These are phyloP conservation scores for Apophysomyces ossiformis DNA, from an alignment of 371 early-diverging fungal species.

Conservation along the genomic window DNA sequence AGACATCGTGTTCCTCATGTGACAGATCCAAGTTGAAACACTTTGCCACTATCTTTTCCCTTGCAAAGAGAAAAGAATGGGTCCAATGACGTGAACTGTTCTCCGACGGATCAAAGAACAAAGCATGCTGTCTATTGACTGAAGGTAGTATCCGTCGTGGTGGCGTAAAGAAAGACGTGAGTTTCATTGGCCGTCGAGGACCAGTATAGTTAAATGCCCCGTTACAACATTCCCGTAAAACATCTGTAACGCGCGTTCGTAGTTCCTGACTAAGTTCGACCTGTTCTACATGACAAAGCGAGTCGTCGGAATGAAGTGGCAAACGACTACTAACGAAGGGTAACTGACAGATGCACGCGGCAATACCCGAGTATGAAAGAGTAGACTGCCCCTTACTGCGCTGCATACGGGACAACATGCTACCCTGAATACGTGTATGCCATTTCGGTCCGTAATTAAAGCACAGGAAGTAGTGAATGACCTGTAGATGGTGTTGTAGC, in stretches of 20 bases:
- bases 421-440: constrained; percentile 32
- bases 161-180: constrained; percentile 29
- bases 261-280: constrained; percentile 50
- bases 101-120: neutral
- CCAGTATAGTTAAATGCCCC: constrained; percentile 15
- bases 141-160: constrained; percentile 20
- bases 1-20: constrained; percentile 16
- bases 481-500: constrained; percentile 40
- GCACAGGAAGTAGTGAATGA: constrained; percentile 41
- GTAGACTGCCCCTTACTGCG: constrained; percentile 13
- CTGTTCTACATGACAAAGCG: constrained; percentile 41
- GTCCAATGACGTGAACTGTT: constrained; percentile 25
- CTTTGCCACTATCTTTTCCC: constrained; percentile 43
- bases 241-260: constrained; percentile 27
- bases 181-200: constrained; percentile 15
- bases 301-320: constrained; percentile 26
- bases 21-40: constrained; percentile 23
- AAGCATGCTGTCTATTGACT: constrained; percentile 6
- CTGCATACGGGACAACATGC: constrained; percentile 12
- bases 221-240: constrained; percentile 33
- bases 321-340: constrained; percentile 26
- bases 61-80: constrained; percentile 41
- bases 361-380: constrained; percentile 20
- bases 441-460: constrained; percentile 52
- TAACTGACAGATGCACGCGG: constrained; percentile 29